These are phyloP conservation scores for Gryganskiella cystojenkinii DNA, from an alignment of 192 early-diverging fungal genomes.

Conservation along the genomic window DNA sequence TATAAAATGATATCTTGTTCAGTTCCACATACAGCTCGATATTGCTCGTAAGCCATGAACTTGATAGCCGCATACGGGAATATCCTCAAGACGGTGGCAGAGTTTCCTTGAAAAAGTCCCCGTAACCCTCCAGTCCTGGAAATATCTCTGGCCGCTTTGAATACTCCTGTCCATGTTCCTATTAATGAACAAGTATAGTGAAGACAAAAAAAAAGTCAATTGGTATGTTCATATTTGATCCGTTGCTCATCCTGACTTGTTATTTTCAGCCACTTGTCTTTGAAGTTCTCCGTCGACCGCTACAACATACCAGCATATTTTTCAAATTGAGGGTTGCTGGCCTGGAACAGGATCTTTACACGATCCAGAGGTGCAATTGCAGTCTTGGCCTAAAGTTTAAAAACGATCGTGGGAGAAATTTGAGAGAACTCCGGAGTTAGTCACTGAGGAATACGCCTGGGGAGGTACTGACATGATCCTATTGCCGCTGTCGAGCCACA, in stretches of 20 bases:
- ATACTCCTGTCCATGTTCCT: slow-evolving; percentile 81
- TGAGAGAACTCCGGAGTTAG: no score
- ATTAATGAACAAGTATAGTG: slow-evolving; percentile 1
- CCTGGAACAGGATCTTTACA: slow-evolving; percentile 87
- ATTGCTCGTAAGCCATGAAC: slow-evolving; percentile 96
- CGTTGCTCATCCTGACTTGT: no score
- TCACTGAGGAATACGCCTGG: not conserved
- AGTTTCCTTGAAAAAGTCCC: slow-evolving; percentile 95
- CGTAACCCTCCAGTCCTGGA: slow-evolving; percentile 70
- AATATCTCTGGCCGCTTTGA: slow-evolving; percentile 82
- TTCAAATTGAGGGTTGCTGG: slow-evolving; percentile 73
- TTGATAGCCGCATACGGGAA: slow-evolving; percentile 97
- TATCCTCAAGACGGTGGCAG: slow-evolving; percentile 89
- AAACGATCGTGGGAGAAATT: not conserved
- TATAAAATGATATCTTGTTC: slow-evolving; percentile 19
- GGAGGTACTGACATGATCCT: not conserved
- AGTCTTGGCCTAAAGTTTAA: slow-evolving; percentile 74
- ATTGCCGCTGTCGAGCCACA: not conserved
- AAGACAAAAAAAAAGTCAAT: not conserved
- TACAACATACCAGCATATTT: slow-evolving; percentile 64
- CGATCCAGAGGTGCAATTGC: slow-evolving; percentile 84
- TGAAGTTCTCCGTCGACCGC: not conserved
- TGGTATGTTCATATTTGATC: no score
- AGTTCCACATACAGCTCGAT: slow-evolving; percentile 54
- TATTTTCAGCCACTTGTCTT: not conserved